Base-by-base conservation (phyloP, 2,329 filamentous ascomycete species). In the Periconia digitata region DNA sequence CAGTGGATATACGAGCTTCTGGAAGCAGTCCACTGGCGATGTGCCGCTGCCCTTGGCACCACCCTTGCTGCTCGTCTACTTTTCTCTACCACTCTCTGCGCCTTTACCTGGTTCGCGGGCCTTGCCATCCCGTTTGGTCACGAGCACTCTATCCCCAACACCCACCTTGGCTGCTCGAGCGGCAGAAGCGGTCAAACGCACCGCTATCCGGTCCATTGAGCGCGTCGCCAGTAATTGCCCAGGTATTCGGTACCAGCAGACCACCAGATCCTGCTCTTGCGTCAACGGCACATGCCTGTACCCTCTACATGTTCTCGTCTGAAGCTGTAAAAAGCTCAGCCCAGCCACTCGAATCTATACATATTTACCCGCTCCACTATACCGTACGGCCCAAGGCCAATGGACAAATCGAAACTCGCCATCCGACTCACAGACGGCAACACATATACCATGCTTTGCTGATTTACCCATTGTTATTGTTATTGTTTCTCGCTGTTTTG, bases 331-430 rank as follows among this genome's bases (percentile, higher is more conserved):
- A 53, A 41, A 56, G 51, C 49, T 49, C 50, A 23, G 46, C 29
- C 36, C 35, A 53, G 53, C 58, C 55, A 59, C 53, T 55, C 40
- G 21, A 55, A 44, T 59, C 42, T 49, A 45, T 43, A 29, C 46
- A 52, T 38, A 64, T 59, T 66, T 67, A 67, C 39, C 63, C 64
- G 64, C 62, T 63, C 62, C 59, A 60, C 47, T 58, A 44, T 55
- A 55, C 61, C 60, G 58, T 51, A 49, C n/a, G 23, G 24, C 44
- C 50, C 61, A 49, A 38, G 48, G 49, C 54, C 54, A 32, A 58
- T 55, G 55, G 47, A 43, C 40, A 48, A 53, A 40, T 49, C 49
- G 40, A 27, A 54, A 47, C 45, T 46, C 45, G 50, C 35, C 48
- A 38, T 34, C 22, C 51, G 42, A 47, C 24, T 23, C 46, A 35